Conservation (phyloP, 371 early-diverging fungal species). For the Mortierella sp. region DNA sequence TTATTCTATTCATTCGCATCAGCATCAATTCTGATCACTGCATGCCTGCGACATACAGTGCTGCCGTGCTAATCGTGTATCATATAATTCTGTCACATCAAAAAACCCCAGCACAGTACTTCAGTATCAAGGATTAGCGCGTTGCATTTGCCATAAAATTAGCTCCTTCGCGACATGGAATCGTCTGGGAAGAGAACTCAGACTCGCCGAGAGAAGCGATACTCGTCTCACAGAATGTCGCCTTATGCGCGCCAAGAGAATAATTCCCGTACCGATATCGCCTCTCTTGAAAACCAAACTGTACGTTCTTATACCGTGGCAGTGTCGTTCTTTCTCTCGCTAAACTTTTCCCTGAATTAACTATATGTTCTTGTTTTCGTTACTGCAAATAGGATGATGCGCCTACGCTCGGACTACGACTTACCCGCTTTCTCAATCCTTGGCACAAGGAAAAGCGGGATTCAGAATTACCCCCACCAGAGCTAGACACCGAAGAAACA, state of each 20-base stretch:
- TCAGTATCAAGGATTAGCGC: background rate
- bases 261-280: background rate
- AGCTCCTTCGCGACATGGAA: slow-evolving; percentile 4
- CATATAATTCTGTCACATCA: background rate
- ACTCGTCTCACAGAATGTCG: background rate
- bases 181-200: background rate
- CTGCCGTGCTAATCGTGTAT: background rate
- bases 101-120: background rate
- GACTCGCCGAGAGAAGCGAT: slow-evolving; percentile 2
- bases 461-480: background rate
- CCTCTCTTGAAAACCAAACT: background rate
- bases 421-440: slow-evolving; percentile 4
- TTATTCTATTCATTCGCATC: too few species aligned
- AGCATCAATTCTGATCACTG: too few species aligned
- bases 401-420: background rate
- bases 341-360: background rate
- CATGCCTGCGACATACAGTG: too few species aligned
- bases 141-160: background rate
- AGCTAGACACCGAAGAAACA: background rate
- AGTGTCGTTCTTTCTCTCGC: background rate
- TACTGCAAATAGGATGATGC: slow-evolving; percentile 1
- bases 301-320: background rate
- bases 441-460: background rate
- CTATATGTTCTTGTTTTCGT: background rate
- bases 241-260: slow-evolving; percentile 4